Conservation (phyloP, 495 filamentous ascomycete genomes). For the Talaromyces nanjingensis region DNA sequence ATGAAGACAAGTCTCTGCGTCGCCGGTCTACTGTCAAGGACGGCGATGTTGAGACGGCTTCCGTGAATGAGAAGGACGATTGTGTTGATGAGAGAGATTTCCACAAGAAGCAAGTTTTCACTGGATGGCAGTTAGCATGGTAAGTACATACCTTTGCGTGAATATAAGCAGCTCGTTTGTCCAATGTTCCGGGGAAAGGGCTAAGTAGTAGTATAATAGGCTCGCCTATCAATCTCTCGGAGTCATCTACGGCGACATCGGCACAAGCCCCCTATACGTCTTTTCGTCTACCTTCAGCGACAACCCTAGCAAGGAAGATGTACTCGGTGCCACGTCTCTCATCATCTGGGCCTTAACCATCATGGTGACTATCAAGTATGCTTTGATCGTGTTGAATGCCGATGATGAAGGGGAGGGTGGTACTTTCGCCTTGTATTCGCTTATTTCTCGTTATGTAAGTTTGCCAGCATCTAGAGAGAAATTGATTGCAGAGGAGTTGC, state of each 20-base stretch:
- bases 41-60: conserved; percentile 11
- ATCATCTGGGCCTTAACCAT: conserved; percentile 68
- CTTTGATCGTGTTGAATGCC: conserved; percentile 59
- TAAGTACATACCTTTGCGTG: not conserved
- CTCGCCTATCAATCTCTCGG: conserved; percentile 65
- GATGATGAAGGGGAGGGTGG: conserved; percentile 76
- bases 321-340: conserved; percentile 64
- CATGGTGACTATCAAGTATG: conserved; percentile 70
- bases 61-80: conserved; percentile 21
- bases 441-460: conserved; percentile 63
- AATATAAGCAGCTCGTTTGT: not conserved
- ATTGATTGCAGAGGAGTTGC: not conserved
- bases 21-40: conserved; percentile 2
- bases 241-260: conserved; percentile 73
- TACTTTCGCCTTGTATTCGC: conserved; percentile 64
- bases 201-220: conserved; percentile 13
- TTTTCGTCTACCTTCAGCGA: conserved; percentile 61
- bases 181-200: not conserved
- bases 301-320: conserved; percentile 49
- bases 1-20: not conserved
- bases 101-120: conserved; percentile 14
- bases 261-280: conserved; percentile 67
- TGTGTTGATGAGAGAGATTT: conserved; percentile 26
- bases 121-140: conserved; percentile 2
- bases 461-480: not conserved